Base-by-base conservation (phyloP, 345 rosid species). In the Syzygium grande region DNA sequence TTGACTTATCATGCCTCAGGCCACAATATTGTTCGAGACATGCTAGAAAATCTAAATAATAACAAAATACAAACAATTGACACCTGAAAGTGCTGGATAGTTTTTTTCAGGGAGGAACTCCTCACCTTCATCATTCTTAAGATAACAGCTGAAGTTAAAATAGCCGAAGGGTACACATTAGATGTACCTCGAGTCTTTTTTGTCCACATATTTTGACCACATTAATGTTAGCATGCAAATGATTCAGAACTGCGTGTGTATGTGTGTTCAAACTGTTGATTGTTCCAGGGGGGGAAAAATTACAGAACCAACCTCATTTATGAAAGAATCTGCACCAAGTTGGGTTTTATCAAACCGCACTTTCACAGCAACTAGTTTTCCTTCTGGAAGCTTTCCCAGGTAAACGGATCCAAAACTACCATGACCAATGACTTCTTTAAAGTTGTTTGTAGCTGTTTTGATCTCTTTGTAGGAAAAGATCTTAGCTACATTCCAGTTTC, bases 331-430 rank as follows among this genome's bases (percentile, higher is more conserved):
- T 59, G 98, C 97, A 65, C 99, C 98, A 41, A 97, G 94, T 92
- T 96, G 98, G 90, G 94, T 93, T 89, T 89, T 92, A 85, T 96
- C 98, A 80, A 93, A 95, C 89, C 99, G 91, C 55, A 97, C 98
- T 96, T 97, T 97, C 49, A 97, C 97, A 2, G 98, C 98, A 56
- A 97, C 97, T 52, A 88, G 87, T 93, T 93, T 96, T 25, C 97
- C 98, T 90, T 94, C 96, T 54, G 91, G 87, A 89, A 97, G 95
- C 92, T 93, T 96, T 87, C 99, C 99, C 52, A 89, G 95, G 92
- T 95, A 95, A 86, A 97, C 99, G 85, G 97, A 90, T 68, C 99
- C 99, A 65, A 97, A 97, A 87, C 99, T 95, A 34, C 98, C 99
- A 15, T 95, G 94, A 84, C 99, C 99, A 84, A 96, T 92, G 65